Evolutionary conservation across 345 rosid species (phyloP).

Genomic region (Ricinus communis): DNA sequence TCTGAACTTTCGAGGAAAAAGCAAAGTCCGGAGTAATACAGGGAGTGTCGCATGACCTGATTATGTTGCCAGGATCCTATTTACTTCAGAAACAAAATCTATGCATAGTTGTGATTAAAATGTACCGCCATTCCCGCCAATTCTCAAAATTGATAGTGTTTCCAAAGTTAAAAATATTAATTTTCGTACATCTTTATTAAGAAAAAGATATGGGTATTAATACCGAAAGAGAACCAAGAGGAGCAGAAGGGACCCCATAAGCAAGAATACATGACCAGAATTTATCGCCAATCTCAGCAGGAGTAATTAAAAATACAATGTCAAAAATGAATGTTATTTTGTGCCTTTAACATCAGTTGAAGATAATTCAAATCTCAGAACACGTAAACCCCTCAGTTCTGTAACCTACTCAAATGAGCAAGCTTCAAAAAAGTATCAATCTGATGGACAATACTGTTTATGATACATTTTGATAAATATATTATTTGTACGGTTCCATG

Average conservation of each 20-base stretch:
- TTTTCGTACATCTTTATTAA: no score
- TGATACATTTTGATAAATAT: not conserved
- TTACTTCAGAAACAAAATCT: no score
- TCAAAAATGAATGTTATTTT: not conserved
- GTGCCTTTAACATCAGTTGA: not conserved
- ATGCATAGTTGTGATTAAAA: no score
- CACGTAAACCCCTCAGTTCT: not conserved
- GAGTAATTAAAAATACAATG: constrained; percentile 8
- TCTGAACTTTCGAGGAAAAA: not conserved
- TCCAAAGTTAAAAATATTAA: no score
- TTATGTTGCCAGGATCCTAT: no score
- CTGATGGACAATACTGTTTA: not conserved
- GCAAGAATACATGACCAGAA: constrained; percentile 13
- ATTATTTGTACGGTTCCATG: not conserved
- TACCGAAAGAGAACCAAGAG: no score
- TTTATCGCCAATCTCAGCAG: constrained; percentile 17
- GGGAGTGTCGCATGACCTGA: not conserved
- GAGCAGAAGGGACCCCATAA: constrained; percentile 12
- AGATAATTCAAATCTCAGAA: no score
- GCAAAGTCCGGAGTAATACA: not conserved
- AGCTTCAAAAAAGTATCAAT: not conserved
- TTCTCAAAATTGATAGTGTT: no score
- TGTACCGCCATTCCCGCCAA: no score
- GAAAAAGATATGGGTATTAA: no score
- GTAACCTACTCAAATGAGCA: not conserved